These are phyloP conservation scores for Globisporangium carolinianum DNA, from an alignment of 352 stramenopile genomes.

Conservation along the genomic window DNA sequence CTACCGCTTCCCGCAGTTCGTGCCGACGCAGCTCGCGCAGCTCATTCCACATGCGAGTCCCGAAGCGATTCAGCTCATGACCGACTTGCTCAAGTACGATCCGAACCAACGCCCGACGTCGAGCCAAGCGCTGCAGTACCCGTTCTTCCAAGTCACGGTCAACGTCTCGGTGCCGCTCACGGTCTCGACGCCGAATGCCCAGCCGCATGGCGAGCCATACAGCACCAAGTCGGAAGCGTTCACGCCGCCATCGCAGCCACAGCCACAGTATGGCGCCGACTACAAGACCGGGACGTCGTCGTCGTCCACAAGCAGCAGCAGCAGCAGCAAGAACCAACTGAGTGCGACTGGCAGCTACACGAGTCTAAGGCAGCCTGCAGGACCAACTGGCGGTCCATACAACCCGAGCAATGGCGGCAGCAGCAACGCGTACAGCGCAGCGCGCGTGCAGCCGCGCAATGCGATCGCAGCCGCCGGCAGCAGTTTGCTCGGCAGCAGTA, in stretches of 20 bases:
- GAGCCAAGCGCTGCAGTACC: slow-evolving; percentile 91
- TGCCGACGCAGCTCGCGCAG: slow-evolving; percentile 80
- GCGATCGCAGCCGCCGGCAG: slow-evolving; percentile 63
- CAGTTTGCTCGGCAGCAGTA: slow-evolving; percentile 49
- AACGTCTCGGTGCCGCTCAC: slow-evolving; percentile 69
- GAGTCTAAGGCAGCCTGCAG: neutral
- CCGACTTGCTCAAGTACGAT: slow-evolving; percentile 91
- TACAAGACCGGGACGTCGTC: slow-evolving; percentile 15
- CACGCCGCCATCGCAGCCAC: slow-evolving; percentile 47
- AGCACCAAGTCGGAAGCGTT: slow-evolving; percentile 32
- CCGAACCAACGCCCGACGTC: slow-evolving; percentile 90
- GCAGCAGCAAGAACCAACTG: slow-evolving; percentile 45
- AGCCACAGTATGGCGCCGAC: neutral
- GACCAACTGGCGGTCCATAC: neutral
- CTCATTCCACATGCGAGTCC: slow-evolving; percentile 89
- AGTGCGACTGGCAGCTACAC: slow-evolving; percentile 31
- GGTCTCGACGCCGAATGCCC: slow-evolving; percentile 50
- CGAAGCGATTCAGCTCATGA: slow-evolving; percentile 91
- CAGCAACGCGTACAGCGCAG: slow-evolving; percentile 25
- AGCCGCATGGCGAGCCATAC: slow-evolving; percentile 35
- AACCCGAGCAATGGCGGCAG: neutral
- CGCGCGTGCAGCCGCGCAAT: slow-evolving; percentile 51
- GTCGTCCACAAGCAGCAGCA: slow-evolving; percentile 35
- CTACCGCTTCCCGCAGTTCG: slow-evolving; percentile 94
- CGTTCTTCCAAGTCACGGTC: slow-evolving; percentile 91